phyloP scores from a whole-genome alignment of 371 early-diverging fungal genomes.

The Zopfochytrium polystomum region DNA sequence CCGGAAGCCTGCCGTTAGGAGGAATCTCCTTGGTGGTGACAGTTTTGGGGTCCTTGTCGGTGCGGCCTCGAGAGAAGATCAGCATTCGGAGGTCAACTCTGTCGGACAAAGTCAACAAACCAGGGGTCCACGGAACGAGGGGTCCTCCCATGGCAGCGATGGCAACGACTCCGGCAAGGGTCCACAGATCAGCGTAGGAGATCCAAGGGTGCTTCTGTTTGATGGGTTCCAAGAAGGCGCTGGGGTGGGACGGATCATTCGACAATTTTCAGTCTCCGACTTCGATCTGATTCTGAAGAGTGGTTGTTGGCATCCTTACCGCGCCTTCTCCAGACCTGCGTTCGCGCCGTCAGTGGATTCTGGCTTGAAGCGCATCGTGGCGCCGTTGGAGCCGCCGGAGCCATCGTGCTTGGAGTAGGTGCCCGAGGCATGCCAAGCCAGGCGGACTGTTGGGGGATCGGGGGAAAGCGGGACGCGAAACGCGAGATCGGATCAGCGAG shows the following conservation, averaged over 20 bases:
- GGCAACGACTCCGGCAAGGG: conserved; percentile 84
- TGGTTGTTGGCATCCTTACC: conserved; percentile 11
- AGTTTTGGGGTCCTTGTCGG: background rate
- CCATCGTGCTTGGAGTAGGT: conserved; percentile 73
- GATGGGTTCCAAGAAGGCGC: conserved; percentile 69
- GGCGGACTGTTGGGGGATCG: conserved; percentile 43
- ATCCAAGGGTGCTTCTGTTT: conserved; percentile 84
- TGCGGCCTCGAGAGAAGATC: background rate
- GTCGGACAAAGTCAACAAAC: conserved; percentile 47
- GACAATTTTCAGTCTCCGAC: background rate
- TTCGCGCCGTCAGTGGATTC: conserved; percentile 84
- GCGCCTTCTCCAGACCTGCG: conserved; percentile 75
- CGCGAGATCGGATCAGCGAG: background rate
- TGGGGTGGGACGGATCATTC: conserved; percentile 7
- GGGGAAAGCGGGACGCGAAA: too few species aligned
- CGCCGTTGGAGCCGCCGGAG: conserved; percentile 88
- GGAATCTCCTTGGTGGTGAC: too few species aligned
- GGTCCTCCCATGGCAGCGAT: conserved; percentile 88
- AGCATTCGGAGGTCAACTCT: background rate
- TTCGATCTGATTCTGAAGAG: background rate
- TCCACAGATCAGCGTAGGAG: conserved; percentile 91
- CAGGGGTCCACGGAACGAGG: conserved; percentile 80
- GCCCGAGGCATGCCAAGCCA: conserved; percentile 91
- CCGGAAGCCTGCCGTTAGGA: conserved; percentile 91
- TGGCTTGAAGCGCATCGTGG: conserved; percentile 68